Conservation (phyloP, 129 eudicot species). For the Lonicera japonica region DNA sequence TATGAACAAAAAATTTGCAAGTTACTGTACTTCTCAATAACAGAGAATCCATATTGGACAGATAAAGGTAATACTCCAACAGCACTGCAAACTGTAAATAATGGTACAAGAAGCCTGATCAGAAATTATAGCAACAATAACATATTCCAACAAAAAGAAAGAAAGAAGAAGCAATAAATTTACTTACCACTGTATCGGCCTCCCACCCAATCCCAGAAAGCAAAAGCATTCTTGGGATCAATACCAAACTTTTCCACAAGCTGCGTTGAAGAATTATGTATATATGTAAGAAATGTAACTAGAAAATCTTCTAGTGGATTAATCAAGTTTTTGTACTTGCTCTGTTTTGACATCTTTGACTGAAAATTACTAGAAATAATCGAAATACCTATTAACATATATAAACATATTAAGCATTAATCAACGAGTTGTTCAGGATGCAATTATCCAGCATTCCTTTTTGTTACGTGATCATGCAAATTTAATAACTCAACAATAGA, state of each 20-base stretch:
- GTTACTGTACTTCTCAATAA: constrained; percentile 78
- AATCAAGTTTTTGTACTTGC: too few relatives aligned
- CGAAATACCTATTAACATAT: too few relatives aligned
- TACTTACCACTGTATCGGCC: constrained; percentile 96
- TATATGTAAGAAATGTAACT: background rate
- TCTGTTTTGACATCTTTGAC: too few relatives aligned
- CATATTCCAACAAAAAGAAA: background rate
- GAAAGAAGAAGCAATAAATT: background rate
- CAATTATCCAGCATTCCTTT: too few relatives aligned
- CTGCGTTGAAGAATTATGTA: constrained; percentile 31
- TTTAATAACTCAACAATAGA: too few relatives aligned
- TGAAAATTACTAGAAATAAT: too few relatives aligned
- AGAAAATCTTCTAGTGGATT: background rate
- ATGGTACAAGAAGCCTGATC: constrained; percentile 19
- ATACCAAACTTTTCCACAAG: constrained; percentile 97
- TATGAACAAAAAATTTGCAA: constrained; percentile 8
- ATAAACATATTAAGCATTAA: too few relatives aligned
- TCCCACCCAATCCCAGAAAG: constrained; percentile 99
- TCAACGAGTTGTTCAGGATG: too few relatives aligned
- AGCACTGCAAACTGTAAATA: constrained; percentile 90
- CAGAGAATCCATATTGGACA: constrained; percentile 86
- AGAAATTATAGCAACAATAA: background rate
- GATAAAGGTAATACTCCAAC: constrained; percentile 96
- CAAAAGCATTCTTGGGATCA: constrained; percentile 96
- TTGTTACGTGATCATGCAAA: too few relatives aligned